Base-by-base conservation (phyloP, 2,329 filamentous ascomycete species). In the Rutstroemia sp. region DNA sequence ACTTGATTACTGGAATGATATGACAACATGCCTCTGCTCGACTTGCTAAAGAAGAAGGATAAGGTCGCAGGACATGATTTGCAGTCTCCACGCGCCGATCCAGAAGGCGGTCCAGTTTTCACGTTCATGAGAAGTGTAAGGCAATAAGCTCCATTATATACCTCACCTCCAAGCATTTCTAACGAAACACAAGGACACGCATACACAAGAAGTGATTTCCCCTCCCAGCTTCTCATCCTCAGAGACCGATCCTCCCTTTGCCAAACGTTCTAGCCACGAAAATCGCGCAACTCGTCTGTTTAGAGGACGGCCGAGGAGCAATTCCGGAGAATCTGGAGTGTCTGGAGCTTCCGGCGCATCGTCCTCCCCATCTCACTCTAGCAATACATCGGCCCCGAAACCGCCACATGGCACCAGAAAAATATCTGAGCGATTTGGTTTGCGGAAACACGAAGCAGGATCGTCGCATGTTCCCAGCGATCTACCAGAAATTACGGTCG, bases 381-480 rank as follows among this genome's bases (percentile, higher is more conserved):
- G 19, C 60, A 61, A 50, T 58, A 54, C 27, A 48, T 37, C 46
- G 9, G 2, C 23, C 9, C 49, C 38, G n/a, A 51, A 18, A 44
- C 18, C 46, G 41, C 23, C 38, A 34, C 37, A 34, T 42, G 61
- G 48, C 62, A 25, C 21, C 25, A 58, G 74, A 74, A 54, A 83
- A 58, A 73, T 92, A 37, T 89, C 87, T 49, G 80, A 88, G 61
- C 77, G 86, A n/a, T 74, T 95, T 59, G 85, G 87, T 71, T 76
- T 92, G 55, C 79, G 69, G 73, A 81, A 73, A 69, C 74, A 67
- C 67, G 80, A 74, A 46, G 77, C 75, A 59, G 82, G 79, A 60
- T 90, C 90, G 59, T 80, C 85, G 23, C 86, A 89, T 71, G 80
- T 97, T 39, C 92, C 94, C 1, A 72, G 79, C 53, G 81, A 95